phyloP scores from a whole-genome alignment of 345 rosid species.

The Syzygium jambos region DNA sequence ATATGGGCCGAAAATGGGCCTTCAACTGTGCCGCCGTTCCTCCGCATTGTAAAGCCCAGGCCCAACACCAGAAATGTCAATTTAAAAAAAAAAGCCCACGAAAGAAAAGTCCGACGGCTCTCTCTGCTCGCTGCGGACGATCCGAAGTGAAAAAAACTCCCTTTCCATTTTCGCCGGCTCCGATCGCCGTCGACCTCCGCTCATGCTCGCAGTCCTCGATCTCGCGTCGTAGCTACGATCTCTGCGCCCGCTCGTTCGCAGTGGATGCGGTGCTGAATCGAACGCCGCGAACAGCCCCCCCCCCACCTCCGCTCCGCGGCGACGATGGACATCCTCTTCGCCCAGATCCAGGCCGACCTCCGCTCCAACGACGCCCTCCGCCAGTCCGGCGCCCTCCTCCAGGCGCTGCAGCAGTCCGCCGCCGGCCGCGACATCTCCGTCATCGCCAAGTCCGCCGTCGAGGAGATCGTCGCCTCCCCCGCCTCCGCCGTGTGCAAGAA shows the following conservation, averaged over 20 bases:
- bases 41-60: not conserved
- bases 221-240: not conserved
- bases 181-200: not conserved
- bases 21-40: not conserved
- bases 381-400: constrained; percentile 86
- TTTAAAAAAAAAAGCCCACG: not conserved
- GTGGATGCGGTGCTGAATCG: not conserved
- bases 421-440: constrained; percentile 90
- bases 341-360: constrained; percentile 99
- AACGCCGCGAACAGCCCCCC: not conserved
- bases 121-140: not conserved
- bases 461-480: constrained; percentile 86
- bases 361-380: constrained; percentile 98
- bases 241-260: not conserved
- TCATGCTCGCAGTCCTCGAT: not conserved
- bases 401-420: constrained; percentile 93
- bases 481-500: constrained; percentile 97
- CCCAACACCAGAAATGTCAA: not conserved
- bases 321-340: constrained; percentile 79
- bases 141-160: not conserved
- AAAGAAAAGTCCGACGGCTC: not conserved
- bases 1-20: not conserved
- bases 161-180: not conserved
- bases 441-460: constrained; percentile 87
- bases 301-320: too few relatives aligned